These are phyloP conservation scores for Cercospora beticola DNA, from an alignment of 2,329 filamentous ascomycete genomes.

Conservation along the genomic window DNA sequence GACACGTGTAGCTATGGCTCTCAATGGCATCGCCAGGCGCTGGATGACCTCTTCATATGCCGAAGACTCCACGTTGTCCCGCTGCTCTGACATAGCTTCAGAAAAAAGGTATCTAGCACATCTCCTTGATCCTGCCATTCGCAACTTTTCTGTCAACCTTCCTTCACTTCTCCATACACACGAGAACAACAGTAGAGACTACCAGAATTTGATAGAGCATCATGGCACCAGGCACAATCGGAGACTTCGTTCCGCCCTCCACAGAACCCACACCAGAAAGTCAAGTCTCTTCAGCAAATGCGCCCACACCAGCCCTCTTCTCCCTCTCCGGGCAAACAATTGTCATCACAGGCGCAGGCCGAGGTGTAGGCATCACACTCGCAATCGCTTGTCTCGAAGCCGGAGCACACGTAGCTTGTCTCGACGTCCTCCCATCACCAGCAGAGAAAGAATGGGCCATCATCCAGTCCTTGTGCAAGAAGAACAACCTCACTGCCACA, in stretches of 20 bases:
- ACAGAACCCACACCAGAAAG: slow-evolving; percentile 28
- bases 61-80: slow-evolving; percentile 1
- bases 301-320: slow-evolving; percentile 29
- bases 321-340: slow-evolving; percentile 28
- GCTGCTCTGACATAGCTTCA: slow-evolving; percentile 4
- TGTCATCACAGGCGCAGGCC: slow-evolving; percentile 34
- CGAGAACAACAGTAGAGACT: neutral
- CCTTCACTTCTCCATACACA: neutral
- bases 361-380: slow-evolving; percentile 35
- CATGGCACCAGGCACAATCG: slow-evolving; percentile 30
- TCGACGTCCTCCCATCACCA: slow-evolving; percentile 51
- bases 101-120: neutral
- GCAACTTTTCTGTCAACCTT: neutral
- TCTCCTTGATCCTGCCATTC: neutral
- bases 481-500: slow-evolving; percentile 62
- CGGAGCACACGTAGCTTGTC: slow-evolving; percentile 33
- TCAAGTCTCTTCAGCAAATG: slow-evolving; percentile 26
- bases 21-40: slow-evolving; percentile 3
- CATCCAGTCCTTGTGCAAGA: slow-evolving; percentile 58
- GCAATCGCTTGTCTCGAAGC: slow-evolving; percentile 34
- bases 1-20: slow-evolving; percentile 3
- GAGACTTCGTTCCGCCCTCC: slow-evolving; percentile 27
- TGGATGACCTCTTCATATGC: neutral
- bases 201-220: neutral
- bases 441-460: slow-evolving; percentile 61